These are phyloP conservation scores for Lanmaoa rubissima DNA, from an alignment of 768 basidiomycete genomes.

Conservation along the genomic window DNA sequence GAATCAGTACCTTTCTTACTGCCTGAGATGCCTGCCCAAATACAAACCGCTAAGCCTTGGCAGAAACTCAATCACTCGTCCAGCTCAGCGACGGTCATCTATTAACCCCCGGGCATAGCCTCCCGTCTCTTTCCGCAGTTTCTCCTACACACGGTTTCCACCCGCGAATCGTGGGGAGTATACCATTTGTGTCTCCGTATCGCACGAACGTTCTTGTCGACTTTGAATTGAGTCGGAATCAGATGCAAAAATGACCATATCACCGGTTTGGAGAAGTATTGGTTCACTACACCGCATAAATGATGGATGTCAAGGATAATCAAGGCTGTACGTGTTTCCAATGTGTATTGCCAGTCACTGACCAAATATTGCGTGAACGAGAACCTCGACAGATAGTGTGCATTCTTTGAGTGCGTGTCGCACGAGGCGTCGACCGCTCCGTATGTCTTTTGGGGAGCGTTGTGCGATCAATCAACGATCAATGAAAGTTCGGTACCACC, in stretches of 20 bases:
- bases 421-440: background rate
- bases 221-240: background rate
- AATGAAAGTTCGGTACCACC: background rate
- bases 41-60: background rate
- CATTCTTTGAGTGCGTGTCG: too few species aligned
- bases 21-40: background rate
- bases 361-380: background rate
- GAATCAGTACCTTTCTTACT: background rate
- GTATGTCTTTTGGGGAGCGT: background rate
- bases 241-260: background rate
- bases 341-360: background rate
- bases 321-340: slow-evolving; percentile 9
- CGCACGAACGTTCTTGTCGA: background rate
- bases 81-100: slow-evolving; percentile 15
- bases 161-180: slow-evolving; percentile 1
- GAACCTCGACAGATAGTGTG: background rate
- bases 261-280: background rate
- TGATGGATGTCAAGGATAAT: slow-evolving; percentile 1
- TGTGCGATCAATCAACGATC: slow-evolving; percentile 16
- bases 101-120: slow-evolving; percentile 5
- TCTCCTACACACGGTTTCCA: background rate
- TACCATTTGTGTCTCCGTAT: background rate
- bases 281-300: slow-evolving; percentile 3
- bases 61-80: slow-evolving; percentile 12
- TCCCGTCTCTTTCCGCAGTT: background rate